Base-by-base conservation (phyloP, 139 green algal genomes). In the Volvox reticuliferus region DNA sequence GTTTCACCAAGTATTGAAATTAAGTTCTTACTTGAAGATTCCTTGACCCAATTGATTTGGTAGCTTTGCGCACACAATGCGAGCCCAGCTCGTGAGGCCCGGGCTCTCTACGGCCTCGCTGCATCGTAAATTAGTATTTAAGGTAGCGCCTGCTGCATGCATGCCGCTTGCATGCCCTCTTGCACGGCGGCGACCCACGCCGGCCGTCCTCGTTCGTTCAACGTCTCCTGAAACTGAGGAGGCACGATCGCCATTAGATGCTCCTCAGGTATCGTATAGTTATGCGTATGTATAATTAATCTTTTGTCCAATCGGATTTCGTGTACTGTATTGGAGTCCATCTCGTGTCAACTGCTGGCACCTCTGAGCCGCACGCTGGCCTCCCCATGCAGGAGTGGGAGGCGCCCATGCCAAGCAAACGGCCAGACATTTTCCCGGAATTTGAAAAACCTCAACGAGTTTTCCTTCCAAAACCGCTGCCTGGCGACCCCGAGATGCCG, bases 391-490 rank as follows among this genome's bases (percentile, higher is more conserved):
- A 99, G 97, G 97, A 99, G 88, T 99, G 97, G 97, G 96, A 98
- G 37, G 97, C 97, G 2, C 97, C 97, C 0, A 94, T 98, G 94
- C 97, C 97, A 30, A 98, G 95, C 92, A 93, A 94, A 24, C 92
- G 97, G 1, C 97, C 97, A 63, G 97, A 99, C 92, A 98, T 98
- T 78, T 97, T 98, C 76, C 97, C 97, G 18, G 97, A 99, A 88
- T 99, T 99, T 96, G 97, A 99, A 80, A 99, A 97, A 94, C 93
- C 98, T 80, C 95, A 99, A 81, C 93, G 93, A 14, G 95, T 97
- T 26, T 94, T 96, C 50, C 91, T 97, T 61, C 95, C 95, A 33
- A 96, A 98, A 73, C 93, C 94, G 37, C 91, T 97, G 75, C 95
- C 96, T 26, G 97, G 97, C 20, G 97, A 99, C 90, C 97, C 97